Base-by-base conservation (phyloP, 306 rosid species). In the Boehmeria nivea region DNA sequence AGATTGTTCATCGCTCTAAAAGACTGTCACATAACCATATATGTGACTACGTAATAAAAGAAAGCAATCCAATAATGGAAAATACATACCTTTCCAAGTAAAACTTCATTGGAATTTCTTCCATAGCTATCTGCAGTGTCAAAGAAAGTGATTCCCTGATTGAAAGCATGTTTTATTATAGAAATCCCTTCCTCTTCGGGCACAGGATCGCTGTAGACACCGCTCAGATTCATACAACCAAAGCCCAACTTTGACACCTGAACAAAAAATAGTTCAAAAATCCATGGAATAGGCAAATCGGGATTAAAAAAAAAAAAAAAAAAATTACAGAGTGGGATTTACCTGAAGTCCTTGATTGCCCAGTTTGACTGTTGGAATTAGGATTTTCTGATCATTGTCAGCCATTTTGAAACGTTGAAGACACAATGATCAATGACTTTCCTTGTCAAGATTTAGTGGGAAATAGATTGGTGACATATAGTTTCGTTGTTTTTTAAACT, bases 21-120 rank as follows among this genome's bases (percentile, higher is more conserved):
- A n/a, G n/a, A n/a, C n/a, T n/a, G n/a, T n/a, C n/a, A n/a, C n/a
- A n/a, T n/a, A n/a, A n/a, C n/a, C n/a, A n/a, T n/a, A n/a, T n/a
- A n/a, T n/a, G n/a, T n/a, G n/a, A n/a, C n/a, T n/a, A n/a, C n/a
- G n/a, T n/a, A n/a, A n/a, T n/a, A n/a, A n/a, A n/a, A n/a, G n/a
- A n/a, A n/a, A n/a, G n/a, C n/a, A n/a, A n/a, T n/a, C n/a, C n/a
- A n/a, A n/a, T n/a, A n/a, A n/a, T n/a, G n/a, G n/a, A n/a, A n/a
- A n/a, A n/a, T n/a, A n/a, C n/a, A n/a, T 69, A 84, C 97, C 88
- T 88, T 84, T 57, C 94, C 90, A 18, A 88, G 18, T 57, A 84
- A 59, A 55, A 82, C 12, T 67, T 84, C 96, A 25, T 84, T 87
- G 3, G 78, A 57, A 3, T 59, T 12, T 12, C 8, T 61, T 60